A percentile compares a stretch with the other conserved stretches of the same genome.
Conservation (phyloP, 179 eudicot species). For the Spinacia oleracea region DNA sequence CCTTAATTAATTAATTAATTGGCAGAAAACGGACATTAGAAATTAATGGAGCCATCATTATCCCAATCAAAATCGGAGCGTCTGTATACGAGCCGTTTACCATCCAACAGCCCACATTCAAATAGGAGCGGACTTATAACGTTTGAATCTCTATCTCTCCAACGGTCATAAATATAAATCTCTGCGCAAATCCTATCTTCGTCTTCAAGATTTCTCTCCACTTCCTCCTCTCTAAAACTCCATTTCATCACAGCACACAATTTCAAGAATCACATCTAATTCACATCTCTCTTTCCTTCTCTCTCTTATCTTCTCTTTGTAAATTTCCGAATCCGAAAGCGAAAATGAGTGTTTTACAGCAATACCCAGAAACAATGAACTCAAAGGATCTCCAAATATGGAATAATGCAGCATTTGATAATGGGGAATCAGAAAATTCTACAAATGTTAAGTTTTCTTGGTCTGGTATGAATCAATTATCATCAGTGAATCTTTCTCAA, state of each 20-base stretch:
- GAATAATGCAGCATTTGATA: conserved; percentile 80
- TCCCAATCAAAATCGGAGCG: conserved; percentile 37
- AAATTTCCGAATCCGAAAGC: not conserved
- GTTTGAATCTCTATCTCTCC: conserved; percentile 26
- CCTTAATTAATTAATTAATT: not conserved
- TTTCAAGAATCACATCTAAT: not conserved
- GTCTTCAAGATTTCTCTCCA: not conserved
- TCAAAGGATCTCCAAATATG: conserved; percentile 62
- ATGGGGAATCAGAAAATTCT: conserved; percentile 42
- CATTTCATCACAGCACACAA: not conserved
- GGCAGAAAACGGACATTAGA: conserved; percentile 8
- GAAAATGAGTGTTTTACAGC: conserved; percentile 51
- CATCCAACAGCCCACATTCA: conserved; percentile 35
- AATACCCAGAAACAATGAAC: conserved; percentile 49
- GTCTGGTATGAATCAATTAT: conserved; percentile 39
- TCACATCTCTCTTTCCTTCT: not conserved
- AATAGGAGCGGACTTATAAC: conserved; percentile 28
- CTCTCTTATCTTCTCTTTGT: not conserved
- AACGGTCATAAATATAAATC: conserved; percentile 29
- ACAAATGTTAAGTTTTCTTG: conserved; percentile 32
- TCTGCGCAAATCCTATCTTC: not conserved
- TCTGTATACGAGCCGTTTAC: conserved; percentile 22
- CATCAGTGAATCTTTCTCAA: conserved; percentile 34
- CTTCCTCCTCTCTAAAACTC: not conserved
- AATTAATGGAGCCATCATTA: conserved; percentile 12